Conservation (phyloP, 768 basidiomycete species). For the Lanmaoa pseudosensibilis region DNA sequence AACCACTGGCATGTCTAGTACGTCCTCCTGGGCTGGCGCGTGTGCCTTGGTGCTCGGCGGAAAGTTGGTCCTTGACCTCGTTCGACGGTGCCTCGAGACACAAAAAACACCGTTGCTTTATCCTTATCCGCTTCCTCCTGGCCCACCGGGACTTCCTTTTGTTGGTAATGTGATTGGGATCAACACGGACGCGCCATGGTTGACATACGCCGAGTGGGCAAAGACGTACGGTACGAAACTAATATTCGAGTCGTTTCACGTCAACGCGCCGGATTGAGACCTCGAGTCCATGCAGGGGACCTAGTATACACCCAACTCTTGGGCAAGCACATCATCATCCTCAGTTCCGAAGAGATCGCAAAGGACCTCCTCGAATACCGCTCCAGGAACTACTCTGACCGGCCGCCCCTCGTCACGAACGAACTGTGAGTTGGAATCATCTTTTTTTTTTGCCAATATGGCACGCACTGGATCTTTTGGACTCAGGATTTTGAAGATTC, state of each 20-base stretch:
- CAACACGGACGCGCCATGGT: slow-evolving; percentile 34
- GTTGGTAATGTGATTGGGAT: slow-evolving; percentile 40
- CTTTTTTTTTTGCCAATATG: neutral
- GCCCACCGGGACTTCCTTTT: slow-evolving; percentile 36
- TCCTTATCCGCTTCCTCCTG: slow-evolving; percentile 31
- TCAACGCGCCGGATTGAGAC: neutral
- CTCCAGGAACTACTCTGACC: slow-evolving; percentile 48
- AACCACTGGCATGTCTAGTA: neutral
- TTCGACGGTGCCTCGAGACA: neutral
- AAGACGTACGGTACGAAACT: slow-evolving; percentile 30
- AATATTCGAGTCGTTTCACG: neutral
- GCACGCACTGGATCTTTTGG: neutral
- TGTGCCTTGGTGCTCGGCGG: neutral
- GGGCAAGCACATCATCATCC: slow-evolving; percentile 44
- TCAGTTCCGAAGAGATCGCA: slow-evolving; percentile 44
- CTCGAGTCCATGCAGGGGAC: slow-evolving; percentile 29
- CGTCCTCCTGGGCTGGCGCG: neutral
- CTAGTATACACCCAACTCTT: slow-evolving; percentile 48
- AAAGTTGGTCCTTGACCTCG: neutral
- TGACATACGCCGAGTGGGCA: slow-evolving; percentile 39
- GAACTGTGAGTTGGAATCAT: slow-evolving; percentile 12
- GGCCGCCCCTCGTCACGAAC: slow-evolving; percentile 35
- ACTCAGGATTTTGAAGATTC: slow-evolving; percentile 2
- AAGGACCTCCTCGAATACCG: slow-evolving; percentile 48
- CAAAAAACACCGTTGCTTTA: neutral